Evolutionary conservation across 352 stramenopile species (phyloP).

Genomic region (Globisporangium spiculum): DNA sequence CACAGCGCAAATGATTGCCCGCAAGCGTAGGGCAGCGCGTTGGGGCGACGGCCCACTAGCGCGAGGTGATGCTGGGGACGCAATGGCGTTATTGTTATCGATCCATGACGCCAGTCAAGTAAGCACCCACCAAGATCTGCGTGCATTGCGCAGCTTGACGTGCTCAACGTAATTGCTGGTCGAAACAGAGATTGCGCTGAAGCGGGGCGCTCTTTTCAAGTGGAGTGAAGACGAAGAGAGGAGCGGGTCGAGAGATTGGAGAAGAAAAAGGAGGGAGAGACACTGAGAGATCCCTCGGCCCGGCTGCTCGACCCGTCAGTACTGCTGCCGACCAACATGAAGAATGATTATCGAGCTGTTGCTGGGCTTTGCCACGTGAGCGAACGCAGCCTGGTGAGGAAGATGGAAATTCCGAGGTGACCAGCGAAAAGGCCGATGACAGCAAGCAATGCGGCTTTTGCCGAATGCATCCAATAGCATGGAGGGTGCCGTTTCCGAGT

Average conservation of each 20-base stretch:
- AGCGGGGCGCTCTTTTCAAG: neutral
- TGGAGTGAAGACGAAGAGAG: neutral
- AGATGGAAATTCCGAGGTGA: too few species aligned
- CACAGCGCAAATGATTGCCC: neutral
- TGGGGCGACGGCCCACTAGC: too few species aligned
- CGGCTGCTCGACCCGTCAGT: neutral
- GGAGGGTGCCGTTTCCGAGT: neutral
- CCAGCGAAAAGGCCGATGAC: too few species aligned
- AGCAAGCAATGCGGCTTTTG: too few species aligned
- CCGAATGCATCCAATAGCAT: too few species aligned
- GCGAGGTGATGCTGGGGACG: too few species aligned
- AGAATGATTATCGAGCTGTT: neutral
- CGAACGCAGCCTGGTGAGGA: neutral
- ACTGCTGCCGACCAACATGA: neutral
- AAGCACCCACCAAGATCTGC: neutral
- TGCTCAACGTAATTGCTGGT: neutral
- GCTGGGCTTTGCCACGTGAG: neutral
- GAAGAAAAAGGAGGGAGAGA: neutral
- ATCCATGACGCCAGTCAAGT: neutral
- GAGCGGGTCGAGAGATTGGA: too few species aligned
- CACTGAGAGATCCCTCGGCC: neutral
- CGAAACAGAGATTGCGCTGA: neutral
- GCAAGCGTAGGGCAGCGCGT: neutral
- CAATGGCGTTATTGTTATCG: too few species aligned
- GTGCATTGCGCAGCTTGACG: neutral